These are phyloP conservation scores for Mortierella sp. DNA, from an alignment of 371 early-diverging fungal species.

Conservation along the genomic window DNA sequence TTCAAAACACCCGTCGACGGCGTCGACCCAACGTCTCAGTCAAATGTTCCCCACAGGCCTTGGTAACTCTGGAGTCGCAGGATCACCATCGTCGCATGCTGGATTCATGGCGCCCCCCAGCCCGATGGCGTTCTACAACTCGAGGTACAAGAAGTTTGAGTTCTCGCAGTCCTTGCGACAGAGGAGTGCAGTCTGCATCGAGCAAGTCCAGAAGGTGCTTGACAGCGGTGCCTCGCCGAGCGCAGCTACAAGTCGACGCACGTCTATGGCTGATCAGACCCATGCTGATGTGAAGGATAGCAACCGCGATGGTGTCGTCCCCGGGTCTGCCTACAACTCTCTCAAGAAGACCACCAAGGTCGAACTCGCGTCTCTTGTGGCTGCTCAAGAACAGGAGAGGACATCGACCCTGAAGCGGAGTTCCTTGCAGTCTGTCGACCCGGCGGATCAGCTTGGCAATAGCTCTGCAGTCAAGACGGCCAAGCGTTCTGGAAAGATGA, in stretches of 20 bases:
- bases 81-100: slow-evolving; percentile 9
- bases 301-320: background rate
- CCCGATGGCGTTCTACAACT: slow-evolving; percentile 44
- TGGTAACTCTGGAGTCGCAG: background rate
- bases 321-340: background rate
- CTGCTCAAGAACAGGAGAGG: background rate
- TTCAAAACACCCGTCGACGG: slow-evolving; percentile 22
- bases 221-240: slow-evolving; percentile 10
- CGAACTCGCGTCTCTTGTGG: background rate
- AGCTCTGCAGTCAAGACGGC: slow-evolving; percentile 2
- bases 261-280: slow-evolving; percentile 16
- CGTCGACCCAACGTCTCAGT: slow-evolving; percentile 46
- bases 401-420: slow-evolving; percentile 11
- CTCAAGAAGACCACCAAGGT: background rate
- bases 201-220: slow-evolving; percentile 49
- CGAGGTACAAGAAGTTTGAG: slow-evolving; percentile 61
- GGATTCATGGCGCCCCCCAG: slow-evolving; percentile 26
- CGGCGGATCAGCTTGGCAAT: background rate
- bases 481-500: slow-evolving; percentile 4
- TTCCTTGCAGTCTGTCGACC: slow-evolving; percentile 22
- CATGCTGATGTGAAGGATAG: background rate
- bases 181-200: slow-evolving; percentile 50
- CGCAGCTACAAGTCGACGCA: slow-evolving; percentile 8
- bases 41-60: slow-evolving; percentile 25
- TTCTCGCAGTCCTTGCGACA: slow-evolving; percentile 52